Evolutionary conservation across 2,329 filamentous ascomycete genomes (phyloP).

Genomic region (Daldinia sp.): DNA sequence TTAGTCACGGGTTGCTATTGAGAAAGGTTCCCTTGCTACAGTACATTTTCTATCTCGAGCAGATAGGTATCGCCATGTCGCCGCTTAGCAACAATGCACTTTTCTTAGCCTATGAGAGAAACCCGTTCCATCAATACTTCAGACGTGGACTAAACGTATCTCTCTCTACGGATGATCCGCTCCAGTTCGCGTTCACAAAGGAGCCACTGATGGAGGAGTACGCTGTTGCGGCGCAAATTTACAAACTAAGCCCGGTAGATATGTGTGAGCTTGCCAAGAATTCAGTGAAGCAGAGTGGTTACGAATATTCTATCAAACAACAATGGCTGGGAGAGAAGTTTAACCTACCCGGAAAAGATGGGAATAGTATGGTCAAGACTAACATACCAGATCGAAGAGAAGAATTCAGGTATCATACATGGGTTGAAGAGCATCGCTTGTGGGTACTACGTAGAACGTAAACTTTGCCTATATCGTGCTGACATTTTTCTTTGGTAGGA

Average conservation of each 20-base stretch:
- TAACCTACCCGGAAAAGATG: slow-evolving; percentile 79
- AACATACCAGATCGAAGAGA: slow-evolving; percentile 95
- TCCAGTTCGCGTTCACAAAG: slow-evolving; percentile 98
- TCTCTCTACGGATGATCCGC: slow-evolving; percentile 93
- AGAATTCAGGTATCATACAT: slow-evolving; percentile 88
- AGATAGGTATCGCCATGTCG: slow-evolving; percentile 99
- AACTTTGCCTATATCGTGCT: slow-evolving; percentile 7
- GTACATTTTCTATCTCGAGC: slow-evolving; percentile 97
- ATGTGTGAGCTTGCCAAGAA: slow-evolving; percentile 99
- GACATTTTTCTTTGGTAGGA: slow-evolving; percentile 38
- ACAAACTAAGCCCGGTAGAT: slow-evolving; percentile 95
- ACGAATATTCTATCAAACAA: slow-evolving; percentile 88
- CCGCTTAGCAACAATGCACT: slow-evolving; percentile 97
- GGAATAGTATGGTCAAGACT: slow-evolving; percentile 94
- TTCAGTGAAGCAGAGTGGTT: slow-evolving; percentile 93
- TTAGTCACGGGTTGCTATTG: slow-evolving; percentile 91
- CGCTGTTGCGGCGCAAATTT: slow-evolving; percentile 96
- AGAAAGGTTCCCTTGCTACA: slow-evolving; percentile 95
- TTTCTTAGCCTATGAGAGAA: slow-evolving; percentile 95
- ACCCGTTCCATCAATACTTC: slow-evolving; percentile 97
- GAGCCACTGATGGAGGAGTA: slow-evolving; percentile 99
- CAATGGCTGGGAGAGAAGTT: slow-evolving; percentile 89
- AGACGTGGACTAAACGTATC: slow-evolving; percentile 94
- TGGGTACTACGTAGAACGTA: slow-evolving; percentile 60
- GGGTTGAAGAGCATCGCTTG: slow-evolving; percentile 87